Percentiles rank a stretch among this genome's conserved stretches.
phyloP scores from a whole-genome alignment of 352 stramenopile genomes.

The Phytophthora agathidicida region DNA sequence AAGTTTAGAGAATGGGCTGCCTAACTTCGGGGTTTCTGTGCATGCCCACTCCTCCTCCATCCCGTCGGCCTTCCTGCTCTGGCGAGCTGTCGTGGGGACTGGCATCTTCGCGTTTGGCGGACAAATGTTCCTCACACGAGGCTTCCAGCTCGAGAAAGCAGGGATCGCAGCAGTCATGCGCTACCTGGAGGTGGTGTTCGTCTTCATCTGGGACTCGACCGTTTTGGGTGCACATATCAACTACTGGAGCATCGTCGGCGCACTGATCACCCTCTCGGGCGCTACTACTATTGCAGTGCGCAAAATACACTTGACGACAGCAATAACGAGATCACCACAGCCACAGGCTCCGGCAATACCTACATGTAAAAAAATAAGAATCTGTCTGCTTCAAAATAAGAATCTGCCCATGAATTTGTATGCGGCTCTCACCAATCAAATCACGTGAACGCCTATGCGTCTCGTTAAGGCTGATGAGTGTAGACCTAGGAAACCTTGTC shows the following conservation, averaged over 20 bases:
- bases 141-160: constrained; percentile 66
- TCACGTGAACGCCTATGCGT: too few relatives aligned
- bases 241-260: constrained; percentile 54
- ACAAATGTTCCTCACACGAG: constrained; percentile 58
- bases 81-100: constrained; percentile 38
- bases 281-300: constrained; percentile 52
- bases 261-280: constrained; percentile 44
- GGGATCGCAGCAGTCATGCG: constrained; percentile 68
- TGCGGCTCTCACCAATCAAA: too few relatives aligned
- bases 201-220: constrained; percentile 68
- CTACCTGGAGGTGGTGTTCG: constrained; percentile 71
- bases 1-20: background rate
- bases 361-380: too few relatives aligned
- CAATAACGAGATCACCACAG: too few relatives aligned
- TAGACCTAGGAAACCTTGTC: too few relatives aligned
- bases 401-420: too few relatives aligned
- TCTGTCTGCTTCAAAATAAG: too few relatives aligned
- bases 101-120: constrained; percentile 49
- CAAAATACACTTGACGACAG: constrained; percentile 28
- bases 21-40: too few relatives aligned
- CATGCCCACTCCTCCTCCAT: constrained; percentile 35
- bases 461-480: too few relatives aligned
- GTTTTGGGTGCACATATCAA: constrained; percentile 53
- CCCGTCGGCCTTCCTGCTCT: constrained; percentile 33
- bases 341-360: too few relatives aligned